These are phyloP conservation scores for Penicillium frequentans DNA, from an alignment of 2,329 filamentous ascomycete genomes.

Conservation along the genomic window DNA sequence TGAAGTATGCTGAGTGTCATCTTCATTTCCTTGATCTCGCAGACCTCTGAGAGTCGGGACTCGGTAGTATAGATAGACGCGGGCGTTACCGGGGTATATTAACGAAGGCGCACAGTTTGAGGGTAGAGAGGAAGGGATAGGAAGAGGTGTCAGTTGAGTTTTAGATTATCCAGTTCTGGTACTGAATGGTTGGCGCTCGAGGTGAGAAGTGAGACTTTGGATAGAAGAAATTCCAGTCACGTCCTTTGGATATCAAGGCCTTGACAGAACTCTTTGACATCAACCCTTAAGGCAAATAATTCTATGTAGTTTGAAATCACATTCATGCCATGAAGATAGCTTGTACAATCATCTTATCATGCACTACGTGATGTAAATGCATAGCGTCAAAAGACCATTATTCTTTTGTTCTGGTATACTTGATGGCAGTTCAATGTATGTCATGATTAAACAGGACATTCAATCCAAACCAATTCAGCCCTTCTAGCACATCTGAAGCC, in stretches of 20 bases:
- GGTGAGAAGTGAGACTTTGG: neutral
- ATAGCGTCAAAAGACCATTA: too few species aligned
- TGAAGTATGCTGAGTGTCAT: neutral
- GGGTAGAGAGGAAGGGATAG: neutral
- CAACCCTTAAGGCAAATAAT: neutral
- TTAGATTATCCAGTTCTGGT: neutral
- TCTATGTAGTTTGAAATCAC: too few species aligned
- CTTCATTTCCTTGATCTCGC: neutral
- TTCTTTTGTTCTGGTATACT: too few species aligned
- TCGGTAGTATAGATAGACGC: neutral
- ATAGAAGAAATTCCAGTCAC: neutral
- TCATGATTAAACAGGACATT: accelerated
- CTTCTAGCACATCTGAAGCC: accelerated
- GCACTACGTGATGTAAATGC: too few species aligned
- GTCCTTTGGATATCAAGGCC: neutral
- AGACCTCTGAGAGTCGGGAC: neutral
- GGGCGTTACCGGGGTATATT: neutral
- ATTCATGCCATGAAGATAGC: too few species aligned
- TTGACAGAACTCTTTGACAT: neutral
- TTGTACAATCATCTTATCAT: too few species aligned
- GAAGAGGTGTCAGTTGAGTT: neutral
- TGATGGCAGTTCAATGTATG: too few species aligned
- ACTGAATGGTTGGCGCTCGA: neutral
- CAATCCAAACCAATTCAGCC: too few species aligned
- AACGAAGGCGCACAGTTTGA: neutral